A percentile compares a stretch with the other conserved stretches of the same genome.
These are phyloP conservation scores for Ceratocystis cubensis DNA, from an alignment of 2,329 filamentous ascomycete species.

Conservation along the genomic window DNA sequence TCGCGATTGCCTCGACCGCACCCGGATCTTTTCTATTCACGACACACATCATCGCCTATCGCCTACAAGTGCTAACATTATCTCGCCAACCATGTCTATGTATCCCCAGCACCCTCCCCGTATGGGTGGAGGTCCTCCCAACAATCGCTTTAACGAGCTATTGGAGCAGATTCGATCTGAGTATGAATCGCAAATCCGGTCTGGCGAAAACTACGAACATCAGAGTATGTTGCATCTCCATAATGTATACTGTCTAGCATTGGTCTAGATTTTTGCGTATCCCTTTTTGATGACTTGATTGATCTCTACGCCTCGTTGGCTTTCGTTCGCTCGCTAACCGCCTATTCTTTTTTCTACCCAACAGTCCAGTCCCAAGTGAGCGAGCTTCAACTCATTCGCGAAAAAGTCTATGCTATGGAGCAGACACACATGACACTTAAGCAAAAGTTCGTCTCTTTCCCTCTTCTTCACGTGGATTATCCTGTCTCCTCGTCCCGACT, in stretches of 20 bases:
- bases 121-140: conserved; percentile 22
- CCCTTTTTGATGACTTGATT: conserved; percentile 5
- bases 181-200: conserved; percentile 73
- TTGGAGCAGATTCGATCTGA: conserved; percentile 82
- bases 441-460: conserved; percentile 51
- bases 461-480: background rate
- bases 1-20: background rate
- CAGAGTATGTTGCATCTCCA: conserved; percentile 56
- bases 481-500: background rate
- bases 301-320: background rate
- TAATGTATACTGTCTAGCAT: conserved; percentile 9
- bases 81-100: conserved; percentile 21
- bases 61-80: background rate
- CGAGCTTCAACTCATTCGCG: conserved; percentile 86
- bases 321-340: conserved; percentile 24
- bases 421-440: conserved; percentile 81
- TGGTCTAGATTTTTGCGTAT: no score
- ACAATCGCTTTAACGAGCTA: conserved; percentile 66
- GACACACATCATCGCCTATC: background rate
- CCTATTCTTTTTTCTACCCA: background rate
- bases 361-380: conserved; percentile 80
- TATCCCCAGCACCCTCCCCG: conserved; percentile 22
- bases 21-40: background rate
- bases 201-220: conserved; percentile 79
- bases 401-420: conserved; percentile 88